phyloP scores from a whole-genome alignment of 768 basidiomycete genomes.

The Udeniomyces megalosporus region DNA sequence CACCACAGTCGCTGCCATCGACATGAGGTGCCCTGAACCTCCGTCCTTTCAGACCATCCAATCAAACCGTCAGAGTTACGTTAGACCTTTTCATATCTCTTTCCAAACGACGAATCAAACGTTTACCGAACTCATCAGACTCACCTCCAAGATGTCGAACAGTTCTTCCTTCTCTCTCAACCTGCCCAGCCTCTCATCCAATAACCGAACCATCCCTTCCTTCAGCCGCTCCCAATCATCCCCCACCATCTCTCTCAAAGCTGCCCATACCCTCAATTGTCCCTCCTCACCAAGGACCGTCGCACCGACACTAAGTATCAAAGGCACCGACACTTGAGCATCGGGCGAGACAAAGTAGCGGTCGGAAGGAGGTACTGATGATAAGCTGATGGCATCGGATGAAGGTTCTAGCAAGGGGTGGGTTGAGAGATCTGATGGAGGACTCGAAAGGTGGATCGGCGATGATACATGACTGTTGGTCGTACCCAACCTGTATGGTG shows the following conservation, averaged over 20 bases:
- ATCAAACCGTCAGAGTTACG: background rate
- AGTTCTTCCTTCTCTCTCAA: background rate
- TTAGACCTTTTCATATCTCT: background rate
- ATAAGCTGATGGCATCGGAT: background rate
- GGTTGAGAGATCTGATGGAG: background rate
- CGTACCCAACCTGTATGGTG: too few relatives aligned
- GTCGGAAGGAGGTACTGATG: background rate
- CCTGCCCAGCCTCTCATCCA: background rate
- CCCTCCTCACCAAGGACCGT: background rate
- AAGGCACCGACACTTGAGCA: background rate
- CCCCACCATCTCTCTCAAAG: background rate
- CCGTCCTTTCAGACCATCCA: background rate
- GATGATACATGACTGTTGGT: background rate
- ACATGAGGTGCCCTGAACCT: background rate
- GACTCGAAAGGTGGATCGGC: background rate
- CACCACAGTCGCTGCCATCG: constrained; percentile 9
- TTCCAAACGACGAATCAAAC: background rate
- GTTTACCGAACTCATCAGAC: background rate
- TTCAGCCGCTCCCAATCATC: background rate
- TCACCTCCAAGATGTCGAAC: background rate
- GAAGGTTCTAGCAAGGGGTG: background rate
- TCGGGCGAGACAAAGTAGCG: constrained; percentile 4
- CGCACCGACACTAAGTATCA: background rate
- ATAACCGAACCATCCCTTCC: background rate
- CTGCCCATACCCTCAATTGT: background rate